These are phyloP conservation scores for Chlamydomonas sp. DNA, from an alignment of 139 green algal genomes.

Conservation along the genomic window DNA sequence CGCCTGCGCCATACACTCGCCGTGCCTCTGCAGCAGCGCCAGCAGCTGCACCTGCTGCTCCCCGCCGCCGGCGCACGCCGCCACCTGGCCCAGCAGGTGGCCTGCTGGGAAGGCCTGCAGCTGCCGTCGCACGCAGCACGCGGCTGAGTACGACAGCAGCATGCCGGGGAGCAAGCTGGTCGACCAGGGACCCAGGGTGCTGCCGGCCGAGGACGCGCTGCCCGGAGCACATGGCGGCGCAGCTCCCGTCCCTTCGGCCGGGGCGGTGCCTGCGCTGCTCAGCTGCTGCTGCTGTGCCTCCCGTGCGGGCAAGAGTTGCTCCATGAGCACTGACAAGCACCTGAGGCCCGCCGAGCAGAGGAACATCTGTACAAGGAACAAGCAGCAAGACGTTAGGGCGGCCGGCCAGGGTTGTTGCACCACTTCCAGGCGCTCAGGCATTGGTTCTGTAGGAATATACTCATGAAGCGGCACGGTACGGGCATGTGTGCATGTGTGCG, in stretches of 20 bases:
- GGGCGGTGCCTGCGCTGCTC: no score
- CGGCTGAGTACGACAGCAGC: conserved; percentile 7
- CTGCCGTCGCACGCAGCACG: conserved; percentile 24
- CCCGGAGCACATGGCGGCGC: no score
- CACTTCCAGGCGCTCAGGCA: no score
- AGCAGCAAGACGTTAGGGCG: no score
- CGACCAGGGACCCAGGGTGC: neutral
- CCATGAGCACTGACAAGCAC: conserved; percentile 19
- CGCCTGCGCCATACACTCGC: conserved; percentile 21
- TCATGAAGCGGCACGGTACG: no score
- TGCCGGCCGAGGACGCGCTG: no score
- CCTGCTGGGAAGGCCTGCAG: conserved; percentile 6
- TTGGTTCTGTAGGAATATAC: no score
- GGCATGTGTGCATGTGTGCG: no score
- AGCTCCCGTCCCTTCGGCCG: no score
- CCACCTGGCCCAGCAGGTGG: neutral
- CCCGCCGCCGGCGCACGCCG: neutral
- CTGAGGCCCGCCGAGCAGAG: neutral
- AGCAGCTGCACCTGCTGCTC: neutral
- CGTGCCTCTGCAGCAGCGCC: conserved; percentile 5
- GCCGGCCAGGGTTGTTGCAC: no score
- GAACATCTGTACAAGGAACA: no score
- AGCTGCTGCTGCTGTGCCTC: neutral
- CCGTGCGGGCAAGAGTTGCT: neutral
- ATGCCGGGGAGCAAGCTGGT: neutral